Conservation (phyloP, 2,329 filamentous ascomycete genomes). For the Didymella arachidicola region DNA sequence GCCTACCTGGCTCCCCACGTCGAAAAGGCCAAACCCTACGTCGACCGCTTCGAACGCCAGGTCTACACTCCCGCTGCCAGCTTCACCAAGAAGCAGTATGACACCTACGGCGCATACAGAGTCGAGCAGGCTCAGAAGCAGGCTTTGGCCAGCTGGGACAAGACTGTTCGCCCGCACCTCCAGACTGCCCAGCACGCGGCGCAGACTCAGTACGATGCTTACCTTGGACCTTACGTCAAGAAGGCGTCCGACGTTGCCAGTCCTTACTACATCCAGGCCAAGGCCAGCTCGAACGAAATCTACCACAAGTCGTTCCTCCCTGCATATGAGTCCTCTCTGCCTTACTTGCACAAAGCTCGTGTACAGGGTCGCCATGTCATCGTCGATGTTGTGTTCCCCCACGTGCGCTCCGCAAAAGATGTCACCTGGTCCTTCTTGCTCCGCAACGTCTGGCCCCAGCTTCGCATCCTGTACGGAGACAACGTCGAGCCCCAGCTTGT, state of each 20-base stretch:
- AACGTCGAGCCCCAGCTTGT: conserved; percentile 96
- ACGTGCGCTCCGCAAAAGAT: conserved; percentile 73
- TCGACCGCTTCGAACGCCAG: conserved; percentile 62
- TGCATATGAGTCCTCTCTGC: conserved; percentile 74
- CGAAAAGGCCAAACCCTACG: conserved; percentile 77
- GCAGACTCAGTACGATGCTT: conserved; percentile 71
- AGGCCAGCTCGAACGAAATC: conserved; percentile 69
- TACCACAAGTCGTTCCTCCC: conserved; percentile 79
- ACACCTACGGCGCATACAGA: conserved; percentile 77
- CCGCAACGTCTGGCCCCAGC: conserved; percentile 78
- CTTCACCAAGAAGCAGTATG: conserved; percentile 67
- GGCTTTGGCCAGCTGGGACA: conserved; percentile 77
- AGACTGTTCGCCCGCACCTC: conserved; percentile 77
- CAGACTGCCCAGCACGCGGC: conserved; percentile 68
- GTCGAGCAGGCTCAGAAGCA: conserved; percentile 73
- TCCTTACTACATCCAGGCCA: conserved; percentile 77
- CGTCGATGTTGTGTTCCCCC: conserved; percentile 74
- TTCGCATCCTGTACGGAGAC: conserved; percentile 82
- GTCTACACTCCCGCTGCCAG: conserved; percentile 73
- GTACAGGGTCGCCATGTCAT: conserved; percentile 71
- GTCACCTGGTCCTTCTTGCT: conserved; percentile 75
- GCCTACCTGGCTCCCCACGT: conserved; percentile 85
- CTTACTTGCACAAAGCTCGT: conserved; percentile 76
- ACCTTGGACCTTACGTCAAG: conserved; percentile 76
- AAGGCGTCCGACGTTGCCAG: conserved; percentile 64